Conservation (phyloP, 2,329 filamentous ascomycete species). For the Aureobasidium sp. region DNA sequence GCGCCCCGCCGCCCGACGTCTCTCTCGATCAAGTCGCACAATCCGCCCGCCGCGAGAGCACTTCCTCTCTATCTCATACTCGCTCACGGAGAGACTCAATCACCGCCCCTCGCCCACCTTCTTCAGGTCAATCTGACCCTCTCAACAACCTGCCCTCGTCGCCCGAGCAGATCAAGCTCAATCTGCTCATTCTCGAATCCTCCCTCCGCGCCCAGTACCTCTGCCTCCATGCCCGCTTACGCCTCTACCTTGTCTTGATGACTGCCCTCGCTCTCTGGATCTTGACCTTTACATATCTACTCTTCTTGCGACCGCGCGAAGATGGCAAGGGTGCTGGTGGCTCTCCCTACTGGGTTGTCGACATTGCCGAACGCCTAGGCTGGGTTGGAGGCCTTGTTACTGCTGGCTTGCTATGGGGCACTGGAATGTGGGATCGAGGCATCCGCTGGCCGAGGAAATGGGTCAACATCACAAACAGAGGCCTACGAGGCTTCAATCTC, state of each 20-base stretch:
- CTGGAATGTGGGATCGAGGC: constrained; percentile 92
- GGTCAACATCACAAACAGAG: constrained; percentile 82
- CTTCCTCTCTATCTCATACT: constrained; percentile 34
- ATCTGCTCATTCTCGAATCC: constrained; percentile 92
- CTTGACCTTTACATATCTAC: constrained; percentile 73
- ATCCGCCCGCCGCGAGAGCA: constrained; percentile 28
- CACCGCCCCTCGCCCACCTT: constrained; percentile 27
- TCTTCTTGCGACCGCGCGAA: constrained; percentile 93
- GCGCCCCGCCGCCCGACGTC: constrained; percentile 61
- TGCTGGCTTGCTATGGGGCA: constrained; percentile 79
- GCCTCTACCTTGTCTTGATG: constrained; percentile 90
- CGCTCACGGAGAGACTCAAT: constrained; percentile 16
- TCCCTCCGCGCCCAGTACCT: constrained; percentile 90
- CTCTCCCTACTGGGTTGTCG: constrained; percentile 92
- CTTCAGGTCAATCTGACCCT: constrained; percentile 50
- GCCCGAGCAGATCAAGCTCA: constrained; percentile 94
- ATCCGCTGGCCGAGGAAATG: constrained; percentile 90
- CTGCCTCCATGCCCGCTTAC: constrained; percentile 74
- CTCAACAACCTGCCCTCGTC: constrained; percentile 77
- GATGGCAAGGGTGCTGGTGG: constrained; percentile 87
- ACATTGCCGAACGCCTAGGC: constrained; percentile 81
- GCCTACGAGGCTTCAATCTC: constrained; percentile 85
- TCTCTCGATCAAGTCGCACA: constrained; percentile 32
- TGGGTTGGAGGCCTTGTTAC: constrained; percentile 88
- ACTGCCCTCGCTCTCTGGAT: constrained; percentile 76